A percentile compares a stretch with the other conserved stretches of the same genome.
These are phyloP conservation scores for Corinectria fuckeliana DNA, from an alignment of 2,329 filamentous ascomycete genomes.

Conservation along the genomic window DNA sequence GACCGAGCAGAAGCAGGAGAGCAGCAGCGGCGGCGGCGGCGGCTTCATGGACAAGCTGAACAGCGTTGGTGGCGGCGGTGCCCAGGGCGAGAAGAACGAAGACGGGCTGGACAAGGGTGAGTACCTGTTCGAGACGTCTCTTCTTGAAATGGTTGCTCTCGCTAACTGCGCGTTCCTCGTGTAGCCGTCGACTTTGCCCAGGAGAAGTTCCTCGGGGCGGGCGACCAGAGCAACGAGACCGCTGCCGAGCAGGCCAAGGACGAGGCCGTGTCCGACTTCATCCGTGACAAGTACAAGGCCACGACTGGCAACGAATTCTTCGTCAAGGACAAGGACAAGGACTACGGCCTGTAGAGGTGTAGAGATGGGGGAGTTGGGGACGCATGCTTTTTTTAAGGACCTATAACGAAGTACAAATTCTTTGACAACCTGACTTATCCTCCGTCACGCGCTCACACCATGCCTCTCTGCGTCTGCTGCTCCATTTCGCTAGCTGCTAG, in stretches of 20 bases:
- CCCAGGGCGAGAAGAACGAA: slow-evolving; percentile 80
- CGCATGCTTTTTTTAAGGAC: neutral
- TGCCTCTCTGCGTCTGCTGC: neutral
- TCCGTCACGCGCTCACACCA: neutral
- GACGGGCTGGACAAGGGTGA: slow-evolving; percentile 82
- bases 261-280: slow-evolving; percentile 76
- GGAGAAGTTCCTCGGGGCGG: slow-evolving; percentile 74
- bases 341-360: slow-evolving; percentile 36
- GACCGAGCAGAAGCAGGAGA: slow-evolving; percentile 35
- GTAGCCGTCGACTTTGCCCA: slow-evolving; percentile 79
- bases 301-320: slow-evolving; percentile 72
- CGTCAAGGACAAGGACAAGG: slow-evolving; percentile 70
- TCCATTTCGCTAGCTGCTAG: slow-evolving; percentile 1
- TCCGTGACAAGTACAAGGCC: slow-evolving; percentile 74
- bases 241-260: slow-evolving; percentile 86
- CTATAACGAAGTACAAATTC: neutral
- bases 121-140: too few species aligned
- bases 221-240: slow-evolving; percentile 73
- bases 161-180: neutral
- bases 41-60: slow-evolving; percentile 76
- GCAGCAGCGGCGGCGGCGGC: slow-evolving; percentile 52
- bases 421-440: neutral
- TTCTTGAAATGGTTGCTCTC: neutral
- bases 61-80: slow-evolving; percentile 73
- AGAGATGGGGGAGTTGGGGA: too few species aligned